phyloP scores from a whole-genome alignment of 2,329 filamentous ascomycete species.

The Talaromyces sp. region DNA sequence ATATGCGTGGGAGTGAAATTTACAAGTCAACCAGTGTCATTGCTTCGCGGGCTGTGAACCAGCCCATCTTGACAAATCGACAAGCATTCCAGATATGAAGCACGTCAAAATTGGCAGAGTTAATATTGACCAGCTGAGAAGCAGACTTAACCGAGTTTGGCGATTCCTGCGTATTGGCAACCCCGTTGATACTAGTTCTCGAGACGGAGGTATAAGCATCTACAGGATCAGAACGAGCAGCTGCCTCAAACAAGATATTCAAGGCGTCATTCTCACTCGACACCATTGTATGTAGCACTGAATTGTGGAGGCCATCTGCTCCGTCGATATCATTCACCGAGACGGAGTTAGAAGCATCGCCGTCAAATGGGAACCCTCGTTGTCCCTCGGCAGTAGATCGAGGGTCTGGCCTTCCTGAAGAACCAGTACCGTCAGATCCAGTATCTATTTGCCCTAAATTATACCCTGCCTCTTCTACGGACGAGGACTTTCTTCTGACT shows the following conservation, averaged over 20 bases:
- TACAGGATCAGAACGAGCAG: slow-evolving; percentile 10
- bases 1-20: slow-evolving; percentile 11
- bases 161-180: not conserved
- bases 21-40: slow-evolving; percentile 45
- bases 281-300: slow-evolving; percentile 41
- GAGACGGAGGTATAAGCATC: too few species aligned
- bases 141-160: not conserved
- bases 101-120: slow-evolving; percentile 21
- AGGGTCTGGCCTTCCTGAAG: too few species aligned
- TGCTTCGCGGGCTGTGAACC: slow-evolving; percentile 50
- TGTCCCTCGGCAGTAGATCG: too few species aligned
- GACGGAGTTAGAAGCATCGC: not conserved
- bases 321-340: not conserved
- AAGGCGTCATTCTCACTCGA: slow-evolving; percentile 48
- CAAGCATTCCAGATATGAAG: slow-evolving; percentile 42
- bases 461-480: not conserved
- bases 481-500: not conserved
- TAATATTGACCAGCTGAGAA: not conserved
- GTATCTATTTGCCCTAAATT: too few species aligned
- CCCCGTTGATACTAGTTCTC: not conserved
- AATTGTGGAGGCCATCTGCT: slow-evolving; percentile 16
- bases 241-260: slow-evolving; percentile 46
- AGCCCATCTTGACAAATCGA: slow-evolving; percentile 51
- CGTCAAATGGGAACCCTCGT: too few species aligned
- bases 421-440: too few species aligned